phyloP scores from a whole-genome alignment of 2,329 filamentous ascomycete species.

The Penicillium sp. region DNA sequence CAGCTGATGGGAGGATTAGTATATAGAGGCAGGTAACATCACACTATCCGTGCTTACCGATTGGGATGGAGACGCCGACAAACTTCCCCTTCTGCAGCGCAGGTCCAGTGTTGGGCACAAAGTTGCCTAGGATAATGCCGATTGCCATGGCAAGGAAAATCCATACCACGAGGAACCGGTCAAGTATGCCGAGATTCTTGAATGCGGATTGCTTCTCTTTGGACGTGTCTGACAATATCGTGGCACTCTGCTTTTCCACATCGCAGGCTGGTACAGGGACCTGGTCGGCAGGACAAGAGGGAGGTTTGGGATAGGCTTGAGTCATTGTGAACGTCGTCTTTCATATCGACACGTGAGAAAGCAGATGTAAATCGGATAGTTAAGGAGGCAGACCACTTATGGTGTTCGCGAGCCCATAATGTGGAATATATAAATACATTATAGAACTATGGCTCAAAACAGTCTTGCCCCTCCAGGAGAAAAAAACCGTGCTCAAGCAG shows the following conservation, averaged over 20 bases:
- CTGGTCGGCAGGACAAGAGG: background rate
- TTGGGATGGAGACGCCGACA: conserved; percentile 65
- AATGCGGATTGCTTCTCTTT: conserved; percentile 1
- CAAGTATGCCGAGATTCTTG: conserved; percentile 50
- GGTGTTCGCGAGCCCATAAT: background rate
- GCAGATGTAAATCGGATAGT: background rate
- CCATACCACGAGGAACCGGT: conserved; percentile 65
- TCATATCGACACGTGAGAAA: background rate
- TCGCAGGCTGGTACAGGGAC: background rate
- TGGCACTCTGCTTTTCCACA: background rate
- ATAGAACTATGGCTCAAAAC: background rate
- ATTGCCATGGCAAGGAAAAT: conserved; percentile 74
- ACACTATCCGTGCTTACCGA: conserved; percentile 44
- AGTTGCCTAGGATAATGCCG: conserved; percentile 73
- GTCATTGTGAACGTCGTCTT: background rate
- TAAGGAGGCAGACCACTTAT: background rate
- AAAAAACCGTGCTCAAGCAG: background rate
- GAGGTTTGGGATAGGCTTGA: background rate
- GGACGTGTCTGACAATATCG: background rate
- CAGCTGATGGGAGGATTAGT: conserved; percentile 45
- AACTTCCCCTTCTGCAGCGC: conserved; percentile 68
- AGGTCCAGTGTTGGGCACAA: conserved; percentile 59
- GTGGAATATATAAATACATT: background rate
- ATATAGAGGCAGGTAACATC: background rate
- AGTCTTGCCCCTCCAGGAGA: background rate